Conservation (phyloP, 352 stramenopile species). For the Globisporangium polare region DNA sequence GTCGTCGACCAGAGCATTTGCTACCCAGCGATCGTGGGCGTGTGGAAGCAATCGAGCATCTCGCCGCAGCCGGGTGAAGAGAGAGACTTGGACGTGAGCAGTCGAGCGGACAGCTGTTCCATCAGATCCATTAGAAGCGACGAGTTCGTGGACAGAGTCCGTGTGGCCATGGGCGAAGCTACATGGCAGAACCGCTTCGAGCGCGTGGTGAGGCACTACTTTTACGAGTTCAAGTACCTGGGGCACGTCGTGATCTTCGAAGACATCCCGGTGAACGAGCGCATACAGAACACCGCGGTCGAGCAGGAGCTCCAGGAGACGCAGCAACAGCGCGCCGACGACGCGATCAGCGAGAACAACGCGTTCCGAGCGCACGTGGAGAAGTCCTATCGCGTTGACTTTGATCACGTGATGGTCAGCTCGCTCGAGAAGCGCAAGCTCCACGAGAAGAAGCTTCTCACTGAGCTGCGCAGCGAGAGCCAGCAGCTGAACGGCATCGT, state of each 20-base stretch:
- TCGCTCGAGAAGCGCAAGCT: constrained; percentile 12
- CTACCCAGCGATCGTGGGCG: constrained; percentile 47
- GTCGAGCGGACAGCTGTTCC: neutral
- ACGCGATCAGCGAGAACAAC: constrained; percentile 37
- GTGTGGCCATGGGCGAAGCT: constrained; percentile 21
- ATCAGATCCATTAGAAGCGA: constrained; percentile 22
- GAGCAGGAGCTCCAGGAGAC: constrained; percentile 22
- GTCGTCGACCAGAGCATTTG: constrained; percentile 36
- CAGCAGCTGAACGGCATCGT: constrained; percentile 28
- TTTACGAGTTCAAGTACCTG: constrained; percentile 70
- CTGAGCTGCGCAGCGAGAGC: constrained; percentile 17
- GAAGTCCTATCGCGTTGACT: constrained; percentile 26
- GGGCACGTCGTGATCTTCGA: constrained; percentile 44
- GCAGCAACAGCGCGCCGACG: constrained; percentile 25
- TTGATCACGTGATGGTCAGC: neutral
- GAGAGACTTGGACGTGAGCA: neutral
- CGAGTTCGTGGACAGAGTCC: constrained; percentile 42
- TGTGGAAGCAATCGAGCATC: constrained; percentile 31
- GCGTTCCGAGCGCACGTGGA: constrained; percentile 27
- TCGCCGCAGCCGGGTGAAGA: neutral
- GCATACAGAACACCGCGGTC: constrained; percentile 5
- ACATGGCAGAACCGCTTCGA: constrained; percentile 51
- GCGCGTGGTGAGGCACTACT: constrained; percentile 54
- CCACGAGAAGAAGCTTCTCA: constrained; percentile 16
- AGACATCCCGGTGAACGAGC: constrained; percentile 15